A percentile compares a stretch with the other conserved stretches of the same genome.
Conservation (phyloP, 106 monocot species). For the Platanthera guangdongensis region DNA sequence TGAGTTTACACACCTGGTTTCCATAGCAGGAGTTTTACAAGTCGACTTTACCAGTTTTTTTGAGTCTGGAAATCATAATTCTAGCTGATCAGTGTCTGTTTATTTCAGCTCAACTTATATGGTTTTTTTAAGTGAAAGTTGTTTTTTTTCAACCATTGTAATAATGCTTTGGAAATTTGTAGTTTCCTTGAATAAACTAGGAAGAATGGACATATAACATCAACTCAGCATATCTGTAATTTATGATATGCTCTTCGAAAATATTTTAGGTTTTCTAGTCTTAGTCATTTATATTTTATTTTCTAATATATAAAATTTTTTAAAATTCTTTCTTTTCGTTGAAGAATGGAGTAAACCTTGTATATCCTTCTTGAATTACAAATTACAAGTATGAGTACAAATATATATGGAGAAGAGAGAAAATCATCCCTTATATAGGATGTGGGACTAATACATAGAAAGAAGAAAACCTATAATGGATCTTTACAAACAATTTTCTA, state of each 20-base stretch:
- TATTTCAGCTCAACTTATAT: neutral
- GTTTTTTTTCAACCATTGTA: neutral
- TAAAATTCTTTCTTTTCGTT: too few species aligned
- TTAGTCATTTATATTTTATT: too few species aligned
- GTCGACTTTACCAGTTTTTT: neutral
- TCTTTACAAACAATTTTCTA: too few species aligned
- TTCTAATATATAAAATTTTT: too few species aligned
- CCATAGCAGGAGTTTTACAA: neutral
- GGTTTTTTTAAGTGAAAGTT: neutral
- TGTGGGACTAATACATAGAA: too few species aligned
- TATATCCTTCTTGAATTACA: too few species aligned
- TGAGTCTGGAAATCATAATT: neutral
- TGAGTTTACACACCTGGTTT: slow-evolving; percentile 16
- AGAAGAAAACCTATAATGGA: too few species aligned
- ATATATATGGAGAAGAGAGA: too few species aligned
- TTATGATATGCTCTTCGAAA: neutral
- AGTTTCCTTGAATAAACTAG: neutral
- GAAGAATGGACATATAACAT: neutral
- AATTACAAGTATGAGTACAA: too few species aligned
- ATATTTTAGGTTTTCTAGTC: too few species aligned
- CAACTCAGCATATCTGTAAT: neutral
- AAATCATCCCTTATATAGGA: too few species aligned
- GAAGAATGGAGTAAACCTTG: too few species aligned
- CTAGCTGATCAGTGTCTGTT: neutral
- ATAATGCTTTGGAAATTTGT: neutral